Percentiles rank a stretch among this genome's conserved stretches.
phyloP scores from a whole-genome alignment of 2,329 filamentous ascomycete genomes.

The Arthrinium phaeospermum region DNA sequence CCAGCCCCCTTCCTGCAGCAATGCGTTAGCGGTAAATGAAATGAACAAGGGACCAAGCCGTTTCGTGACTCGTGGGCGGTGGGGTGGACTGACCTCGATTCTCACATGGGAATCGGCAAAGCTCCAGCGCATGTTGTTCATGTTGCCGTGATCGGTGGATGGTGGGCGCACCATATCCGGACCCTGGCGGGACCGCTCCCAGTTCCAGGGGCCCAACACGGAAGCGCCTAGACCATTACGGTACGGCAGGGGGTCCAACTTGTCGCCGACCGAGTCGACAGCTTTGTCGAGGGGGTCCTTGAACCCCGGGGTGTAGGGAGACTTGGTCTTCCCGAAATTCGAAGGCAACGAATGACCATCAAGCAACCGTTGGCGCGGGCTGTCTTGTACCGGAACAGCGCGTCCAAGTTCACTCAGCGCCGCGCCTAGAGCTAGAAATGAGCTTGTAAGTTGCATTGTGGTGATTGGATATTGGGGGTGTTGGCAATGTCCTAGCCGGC shows the following conservation, averaged over 20 bases:
- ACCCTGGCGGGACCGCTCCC: slow-evolving; percentile 69
- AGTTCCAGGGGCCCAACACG: slow-evolving; percentile 74
- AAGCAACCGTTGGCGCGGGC: slow-evolving; percentile 59
- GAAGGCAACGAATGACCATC: slow-evolving; percentile 53
- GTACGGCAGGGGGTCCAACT: slow-evolving; percentile 69
- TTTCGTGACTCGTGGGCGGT: background rate
- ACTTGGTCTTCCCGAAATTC: slow-evolving; percentile 47
- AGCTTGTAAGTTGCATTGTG: slow-evolving; percentile 34
- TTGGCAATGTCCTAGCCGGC: background rate
- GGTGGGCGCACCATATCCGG: slow-evolving; percentile 76
- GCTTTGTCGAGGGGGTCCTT: slow-evolving; percentile 67
- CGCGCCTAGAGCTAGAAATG: slow-evolving; percentile 32
- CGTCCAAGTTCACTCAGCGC: slow-evolving; percentile 32
- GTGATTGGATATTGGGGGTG: slow-evolving; percentile 6
- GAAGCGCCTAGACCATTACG: slow-evolving; percentile 68
- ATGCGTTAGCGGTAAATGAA: slow-evolving; percentile 16
- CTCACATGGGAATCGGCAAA: slow-evolving; percentile 69
- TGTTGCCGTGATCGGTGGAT: slow-evolving; percentile 72
- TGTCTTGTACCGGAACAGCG: slow-evolving; percentile 49
- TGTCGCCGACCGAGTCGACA: slow-evolving; percentile 63
- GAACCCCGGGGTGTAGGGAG: slow-evolving; percentile 65
- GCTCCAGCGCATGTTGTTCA: slow-evolving; percentile 76
- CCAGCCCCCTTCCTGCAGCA: slow-evolving; percentile 72
- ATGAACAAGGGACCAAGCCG: background rate
- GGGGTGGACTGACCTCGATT: slow-evolving; percentile 55